phyloP scores from a whole-genome alignment of 768 basidiomycete species.

The Phanerochaete sordida region DNA sequence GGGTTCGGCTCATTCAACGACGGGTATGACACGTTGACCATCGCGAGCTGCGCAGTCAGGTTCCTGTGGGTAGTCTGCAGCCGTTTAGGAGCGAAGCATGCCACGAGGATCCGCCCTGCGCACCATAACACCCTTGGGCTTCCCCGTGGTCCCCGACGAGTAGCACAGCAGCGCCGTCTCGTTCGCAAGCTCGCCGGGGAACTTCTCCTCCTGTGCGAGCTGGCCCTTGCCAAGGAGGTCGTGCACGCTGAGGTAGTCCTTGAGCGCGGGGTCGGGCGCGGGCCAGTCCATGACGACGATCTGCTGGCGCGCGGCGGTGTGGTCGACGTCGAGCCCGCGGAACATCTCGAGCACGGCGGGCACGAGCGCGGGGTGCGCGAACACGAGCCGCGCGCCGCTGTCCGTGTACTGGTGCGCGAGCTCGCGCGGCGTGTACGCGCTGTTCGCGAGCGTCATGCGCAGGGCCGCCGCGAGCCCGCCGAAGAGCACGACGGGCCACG shows the following conservation, averaged over 20 bases:
- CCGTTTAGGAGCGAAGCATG: not conserved
- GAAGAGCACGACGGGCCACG: slow-evolving; percentile 46
- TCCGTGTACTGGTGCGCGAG: slow-evolving; percentile 70
- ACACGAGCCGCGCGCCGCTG: slow-evolving; percentile 58
- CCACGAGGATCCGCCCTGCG: not conserved
- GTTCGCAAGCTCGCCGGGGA: slow-evolving; percentile 46
- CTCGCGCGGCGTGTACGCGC: slow-evolving; percentile 63
- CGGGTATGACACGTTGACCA: slow-evolving; percentile 44
- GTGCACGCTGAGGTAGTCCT: slow-evolving; percentile 37
- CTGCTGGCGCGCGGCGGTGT: slow-evolving; percentile 45
- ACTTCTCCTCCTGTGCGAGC: slow-evolving; percentile 49
- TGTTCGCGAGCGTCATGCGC: slow-evolving; percentile 70
- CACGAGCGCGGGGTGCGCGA: slow-evolving; percentile 62
- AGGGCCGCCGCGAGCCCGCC: slow-evolving; percentile 61
- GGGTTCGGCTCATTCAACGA: slow-evolving; percentile 38
- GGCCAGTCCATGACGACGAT: slow-evolving; percentile 49
- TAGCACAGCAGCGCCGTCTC: slow-evolving; percentile 70
- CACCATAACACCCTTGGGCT: slow-evolving; percentile 67
- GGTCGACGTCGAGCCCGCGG: slow-evolving; percentile 41
- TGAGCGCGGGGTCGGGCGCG: slow-evolving; percentile 17
- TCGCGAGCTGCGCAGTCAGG: slow-evolving; percentile 54
- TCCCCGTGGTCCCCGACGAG: slow-evolving; percentile 68
- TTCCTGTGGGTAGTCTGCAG: slow-evolving; percentile 62
- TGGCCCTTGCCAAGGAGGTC: slow-evolving; percentile 50
- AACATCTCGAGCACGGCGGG: slow-evolving; percentile 56